Conservation (phyloP, 1,284 basidiomycete genomes). For the Mycena sp. region DNA sequence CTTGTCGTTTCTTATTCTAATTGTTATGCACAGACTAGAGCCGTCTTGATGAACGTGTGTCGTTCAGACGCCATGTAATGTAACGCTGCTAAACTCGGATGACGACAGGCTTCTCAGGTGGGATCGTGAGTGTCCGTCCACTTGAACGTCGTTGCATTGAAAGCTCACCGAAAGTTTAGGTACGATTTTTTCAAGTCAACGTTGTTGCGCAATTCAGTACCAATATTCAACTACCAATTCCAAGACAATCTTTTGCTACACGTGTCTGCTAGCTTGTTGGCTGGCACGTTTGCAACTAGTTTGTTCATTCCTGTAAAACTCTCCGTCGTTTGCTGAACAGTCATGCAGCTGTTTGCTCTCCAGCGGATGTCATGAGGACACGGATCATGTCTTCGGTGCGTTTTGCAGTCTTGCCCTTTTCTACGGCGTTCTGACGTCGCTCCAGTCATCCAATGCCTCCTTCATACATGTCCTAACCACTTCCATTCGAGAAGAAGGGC, state of each 20-base stretch:
- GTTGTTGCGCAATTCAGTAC: slow-evolving; percentile 65
- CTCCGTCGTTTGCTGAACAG: slow-evolving; percentile 20
- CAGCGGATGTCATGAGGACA: slow-evolving; percentile 87
- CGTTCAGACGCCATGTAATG: slow-evolving; percentile 21
- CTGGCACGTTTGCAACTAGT: slow-evolving; percentile 93
- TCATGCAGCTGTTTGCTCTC: slow-evolving; percentile 81
- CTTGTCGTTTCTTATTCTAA: slow-evolving; percentile 9
- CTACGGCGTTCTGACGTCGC: neutral
- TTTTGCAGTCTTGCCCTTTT: slow-evolving; percentile 13
- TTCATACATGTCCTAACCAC: slow-evolving; percentile 61
- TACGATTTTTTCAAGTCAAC: slow-evolving; percentile 89
- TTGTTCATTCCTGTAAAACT: slow-evolving; percentile 37
- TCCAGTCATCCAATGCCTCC: slow-evolving; percentile 58
- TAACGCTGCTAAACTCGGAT: slow-evolving; percentile 18
- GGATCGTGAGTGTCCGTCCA: slow-evolving; percentile 75
- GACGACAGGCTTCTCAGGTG: slow-evolving; percentile 84
- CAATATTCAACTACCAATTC: slow-evolving; percentile 71
- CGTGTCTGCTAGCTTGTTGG: slow-evolving; percentile 68
- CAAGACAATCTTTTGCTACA: slow-evolving; percentile 76
- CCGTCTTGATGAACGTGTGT: slow-evolving; percentile 89
- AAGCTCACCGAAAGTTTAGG: slow-evolving; percentile 48
- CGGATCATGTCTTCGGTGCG: slow-evolving; percentile 79
- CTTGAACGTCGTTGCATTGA: neutral
- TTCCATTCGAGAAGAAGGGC: slow-evolving; percentile 79
- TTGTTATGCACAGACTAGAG: slow-evolving; percentile 60